A percentile compares a stretch with the other conserved stretches of the same genome.
phyloP scores from a whole-genome alignment of 805 yeast genomes.

The Geotrichum ghanense region DNA sequence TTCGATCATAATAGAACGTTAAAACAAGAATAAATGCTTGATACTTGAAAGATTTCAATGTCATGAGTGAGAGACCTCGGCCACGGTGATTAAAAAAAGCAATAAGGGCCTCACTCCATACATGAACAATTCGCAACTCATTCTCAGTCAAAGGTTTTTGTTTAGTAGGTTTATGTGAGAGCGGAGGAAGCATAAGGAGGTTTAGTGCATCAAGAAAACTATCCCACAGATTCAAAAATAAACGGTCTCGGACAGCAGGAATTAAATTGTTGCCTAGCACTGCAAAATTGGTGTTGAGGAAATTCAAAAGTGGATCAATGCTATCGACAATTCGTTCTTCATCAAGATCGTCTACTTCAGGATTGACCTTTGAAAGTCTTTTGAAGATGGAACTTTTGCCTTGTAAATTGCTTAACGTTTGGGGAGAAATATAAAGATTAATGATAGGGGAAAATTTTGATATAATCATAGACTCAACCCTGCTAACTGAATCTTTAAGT shows the following conservation, averaged over 20 bases:
- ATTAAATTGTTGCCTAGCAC: conserved; percentile 52
- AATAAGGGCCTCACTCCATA: conserved; percentile 56
- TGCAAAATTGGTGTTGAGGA: conserved; percentile 54
- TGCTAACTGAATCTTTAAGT: conserved; percentile 50
- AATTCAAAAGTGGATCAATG: conserved; percentile 62
- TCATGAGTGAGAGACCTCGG: conserved; percentile 62
- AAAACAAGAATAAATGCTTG: conserved; percentile 55
- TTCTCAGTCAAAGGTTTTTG: conserved; percentile 38
- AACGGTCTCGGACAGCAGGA: conserved; percentile 41
- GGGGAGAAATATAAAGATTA: conserved; percentile 42
- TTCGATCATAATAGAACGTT: conserved; percentile 34
- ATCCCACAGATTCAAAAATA: conserved; percentile 75
- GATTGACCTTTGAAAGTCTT: conserved; percentile 4
- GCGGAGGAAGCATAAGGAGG: conserved; percentile 58
- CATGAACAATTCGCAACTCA: conserved; percentile 58
- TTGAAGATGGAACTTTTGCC: conserved; percentile 14
- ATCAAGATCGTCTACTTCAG: conserved; percentile 10
- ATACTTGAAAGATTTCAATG: conserved; percentile 49
- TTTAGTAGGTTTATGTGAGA: conserved; percentile 29
- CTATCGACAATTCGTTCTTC: conserved; percentile 43
- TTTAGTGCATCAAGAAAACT: conserved; percentile 61
- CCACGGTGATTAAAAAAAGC: conserved; percentile 76
- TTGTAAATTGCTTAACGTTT: conserved; percentile 38
- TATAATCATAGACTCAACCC: conserved; percentile 58
- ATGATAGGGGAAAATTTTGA: conserved; percentile 61